Base-by-base conservation (phyloP, 2,329 filamentous ascomycete genomes). In the Monosporascus sp. region DNA sequence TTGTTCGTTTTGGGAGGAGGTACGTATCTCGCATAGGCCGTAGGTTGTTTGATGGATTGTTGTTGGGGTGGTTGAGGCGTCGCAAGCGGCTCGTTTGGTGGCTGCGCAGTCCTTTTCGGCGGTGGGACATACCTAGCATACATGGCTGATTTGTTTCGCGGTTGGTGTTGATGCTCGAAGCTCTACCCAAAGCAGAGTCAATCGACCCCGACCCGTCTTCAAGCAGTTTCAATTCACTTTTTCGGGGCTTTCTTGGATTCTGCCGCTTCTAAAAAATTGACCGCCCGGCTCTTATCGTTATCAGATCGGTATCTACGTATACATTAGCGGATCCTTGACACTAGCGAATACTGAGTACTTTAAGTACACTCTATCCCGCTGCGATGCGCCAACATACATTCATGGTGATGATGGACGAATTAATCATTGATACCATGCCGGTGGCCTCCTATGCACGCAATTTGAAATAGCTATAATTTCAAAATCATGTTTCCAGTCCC, bases 91-190 rank as follows among this genome's bases (percentile, higher is more conserved):
- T 51, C 24, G 4, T 49, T 37, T n/a, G 49, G 38, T 41, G 58
- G 54, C 9, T 52, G 38, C 14, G 51, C 47, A 43, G 47, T 41
- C 3, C 52, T 57, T 49, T 57, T 61, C 15, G 58, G 49, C 5
- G 62, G 60, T 18, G 64, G 74, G 17, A 77, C 63, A 53, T 77
- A 77, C 58, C 75, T 68, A 47, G 74, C 68, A 59, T 77, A 75
- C 65, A 68, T 68, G 41, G 18, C 51, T 20, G 22, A 11, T 31
- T 15, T 48, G 20, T 48, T 51, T 51, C 37, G 38, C 24, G 22
- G n/a, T 41, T 46, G 22, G 14, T 6, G 27, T 37, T 37, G 6
- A 9, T 6, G 25, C 22, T 47, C 6, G 39, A 44, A 22, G 25
- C 18, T 22, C 17, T 22, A 6, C 6, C 35, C 37, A n/a, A 35